Percentiles rank a stretch among this genome's conserved stretches.
These are phyloP conservation scores for Tylopilus subfusipes DNA, from an alignment of 768 basidiomycete genomes.

Conservation along the genomic window DNA sequence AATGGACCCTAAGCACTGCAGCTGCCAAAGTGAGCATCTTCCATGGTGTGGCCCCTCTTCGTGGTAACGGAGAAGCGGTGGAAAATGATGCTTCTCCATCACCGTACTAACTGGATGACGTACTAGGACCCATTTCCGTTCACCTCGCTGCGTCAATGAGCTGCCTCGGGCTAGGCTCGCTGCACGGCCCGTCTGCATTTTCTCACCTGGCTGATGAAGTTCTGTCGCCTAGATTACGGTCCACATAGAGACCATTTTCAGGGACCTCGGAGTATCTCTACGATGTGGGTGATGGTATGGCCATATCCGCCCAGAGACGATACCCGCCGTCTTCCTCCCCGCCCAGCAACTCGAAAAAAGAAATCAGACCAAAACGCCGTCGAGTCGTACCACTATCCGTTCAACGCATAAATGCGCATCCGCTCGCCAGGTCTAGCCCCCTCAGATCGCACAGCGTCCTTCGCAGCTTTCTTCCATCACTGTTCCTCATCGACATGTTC, in stretches of 20 bases:
- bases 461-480: background rate
- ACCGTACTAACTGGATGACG: conserved; percentile 13
- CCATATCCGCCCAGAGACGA: conserved; percentile 9
- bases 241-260: background rate
- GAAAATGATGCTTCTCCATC: conserved; percentile 11
- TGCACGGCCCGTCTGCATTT: conserved; percentile 1
- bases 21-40: conserved; percentile 21
- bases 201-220: conserved; percentile 6
- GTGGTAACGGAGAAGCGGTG: conserved; percentile 4
- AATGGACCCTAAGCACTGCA: background rate
- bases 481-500: conserved; percentile 10
- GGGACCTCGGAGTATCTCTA: background rate
- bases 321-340: background rate
- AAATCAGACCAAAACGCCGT: conserved; percentile 17
- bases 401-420: conserved; percentile 15
- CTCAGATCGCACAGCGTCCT: background rate
- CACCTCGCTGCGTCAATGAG: background rate
- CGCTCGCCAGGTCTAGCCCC: background rate
- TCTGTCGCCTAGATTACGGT: conserved; percentile 5
- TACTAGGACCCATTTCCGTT: conserved; percentile 11
- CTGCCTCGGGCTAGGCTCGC: background rate
- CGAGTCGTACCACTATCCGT: conserved; percentile 6
- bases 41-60: background rate
- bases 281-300: conserved; percentile 1
- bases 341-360: conserved; percentile 9